Conservation (phyloP, 805 yeast species). For the Teunomyces lycoperdinae region DNA sequence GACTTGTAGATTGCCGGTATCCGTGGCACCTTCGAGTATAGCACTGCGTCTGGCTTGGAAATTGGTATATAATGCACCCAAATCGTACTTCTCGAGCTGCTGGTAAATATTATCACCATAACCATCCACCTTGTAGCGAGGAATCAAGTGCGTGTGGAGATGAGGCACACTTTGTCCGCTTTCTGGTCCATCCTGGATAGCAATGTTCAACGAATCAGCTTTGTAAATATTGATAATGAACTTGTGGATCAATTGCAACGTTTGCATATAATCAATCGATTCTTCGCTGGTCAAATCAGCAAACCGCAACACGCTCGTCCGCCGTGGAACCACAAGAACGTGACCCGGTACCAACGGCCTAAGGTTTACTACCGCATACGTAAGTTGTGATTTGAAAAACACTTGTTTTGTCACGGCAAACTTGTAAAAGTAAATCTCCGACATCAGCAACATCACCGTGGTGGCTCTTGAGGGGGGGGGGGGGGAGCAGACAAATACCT, state of each 20-base stretch:
- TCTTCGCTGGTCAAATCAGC: constrained; percentile 73
- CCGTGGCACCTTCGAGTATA: background rate
- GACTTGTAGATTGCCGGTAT: constrained; percentile 17
- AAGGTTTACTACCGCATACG: constrained; percentile 85
- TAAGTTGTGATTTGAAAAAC: constrained; percentile 54
- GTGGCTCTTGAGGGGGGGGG: too few species aligned
- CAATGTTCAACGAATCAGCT: constrained; percentile 83
- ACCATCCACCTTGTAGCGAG: constrained; percentile 62
- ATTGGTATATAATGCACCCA: constrained; percentile 32
- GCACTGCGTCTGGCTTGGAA: constrained; percentile 13
- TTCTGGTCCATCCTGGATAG: constrained; percentile 94
- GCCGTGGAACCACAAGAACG: constrained; percentile 76
- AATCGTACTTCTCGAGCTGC: constrained; percentile 55
- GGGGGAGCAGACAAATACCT: too few species aligned
- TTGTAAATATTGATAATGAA: constrained; percentile 65
- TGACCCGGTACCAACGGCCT: constrained; percentile 95
- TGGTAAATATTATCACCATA: constrained; percentile 67
- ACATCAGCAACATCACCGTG: constrained; percentile 2
- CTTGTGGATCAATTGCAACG: constrained; percentile 67
- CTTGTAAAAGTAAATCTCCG: constrained; percentile 46
- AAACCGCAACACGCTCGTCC: constrained; percentile 58
- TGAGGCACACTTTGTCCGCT: constrained; percentile 98
- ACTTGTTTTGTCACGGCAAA: constrained; percentile 59
- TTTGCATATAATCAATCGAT: constrained; percentile 68
- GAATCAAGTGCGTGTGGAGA: constrained; percentile 90